These are phyloP conservation scores for Penicillium coprophilum DNA, from an alignment of 495 filamentous ascomycete genomes.

Conservation along the genomic window DNA sequence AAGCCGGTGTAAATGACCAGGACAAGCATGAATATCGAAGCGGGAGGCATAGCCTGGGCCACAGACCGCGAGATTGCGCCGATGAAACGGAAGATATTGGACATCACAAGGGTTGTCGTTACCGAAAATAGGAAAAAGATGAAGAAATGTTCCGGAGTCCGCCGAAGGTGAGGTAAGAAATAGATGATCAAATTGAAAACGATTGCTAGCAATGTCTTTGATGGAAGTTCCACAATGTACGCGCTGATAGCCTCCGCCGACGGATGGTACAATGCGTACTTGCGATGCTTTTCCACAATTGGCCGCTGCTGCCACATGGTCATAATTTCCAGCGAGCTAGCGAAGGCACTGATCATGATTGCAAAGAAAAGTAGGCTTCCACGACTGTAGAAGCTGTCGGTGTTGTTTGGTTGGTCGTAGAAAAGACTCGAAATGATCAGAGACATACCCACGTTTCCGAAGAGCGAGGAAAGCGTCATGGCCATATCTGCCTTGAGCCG, in stretches of 20 bases:
- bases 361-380: slow-evolving; percentile 89
- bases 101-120: slow-evolving; percentile 67
- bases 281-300: slow-evolving; percentile 88
- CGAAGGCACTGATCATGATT: slow-evolving; percentile 81
- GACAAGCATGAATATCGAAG: slow-evolving; percentile 77
- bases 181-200: slow-evolving; percentile 74
- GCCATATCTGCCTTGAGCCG: slow-evolving; percentile 67
- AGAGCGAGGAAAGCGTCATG: slow-evolving; percentile 64
- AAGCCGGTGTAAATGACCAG: slow-evolving; percentile 91
- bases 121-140: slow-evolving; percentile 61
- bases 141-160: slow-evolving; percentile 80
- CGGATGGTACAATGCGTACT: slow-evolving; percentile 91
- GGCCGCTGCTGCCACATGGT: slow-evolving; percentile 83
- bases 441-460: slow-evolving; percentile 73
- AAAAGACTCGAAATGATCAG: slow-evolving; percentile 82
- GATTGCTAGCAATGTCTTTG: slow-evolving; percentile 53
- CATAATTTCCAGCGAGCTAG: slow-evolving; percentile 71
- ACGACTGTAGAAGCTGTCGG: slow-evolving; percentile 71
- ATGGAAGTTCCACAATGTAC: slow-evolving; percentile 78
- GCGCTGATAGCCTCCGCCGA: slow-evolving; percentile 83
- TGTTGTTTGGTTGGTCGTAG: slow-evolving; percentile 64
- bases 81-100: slow-evolving; percentile 75
- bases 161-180: slow-evolving; percentile 80
- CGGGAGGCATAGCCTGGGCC: slow-evolving; percentile 79
- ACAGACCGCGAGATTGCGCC: slow-evolving; percentile 76